Conservation (phyloP, 306 rosid species). For the Rosa chinensis region DNA sequence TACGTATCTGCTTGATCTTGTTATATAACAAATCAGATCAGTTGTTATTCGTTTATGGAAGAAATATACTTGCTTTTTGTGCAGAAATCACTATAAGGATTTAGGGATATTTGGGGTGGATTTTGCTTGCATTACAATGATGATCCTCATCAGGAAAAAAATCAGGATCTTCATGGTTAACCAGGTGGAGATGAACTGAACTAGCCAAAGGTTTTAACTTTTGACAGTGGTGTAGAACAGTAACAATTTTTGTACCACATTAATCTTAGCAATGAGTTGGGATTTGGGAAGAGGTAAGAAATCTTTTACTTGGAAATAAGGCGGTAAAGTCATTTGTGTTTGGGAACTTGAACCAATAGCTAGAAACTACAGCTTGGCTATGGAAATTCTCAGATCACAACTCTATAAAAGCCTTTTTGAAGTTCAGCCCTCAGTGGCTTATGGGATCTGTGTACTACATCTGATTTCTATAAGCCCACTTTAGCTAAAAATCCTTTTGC, state of each 20-base stretch:
- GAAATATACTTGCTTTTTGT: not conserved
- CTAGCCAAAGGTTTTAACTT: not conserved
- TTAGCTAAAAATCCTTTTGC: not conserved
- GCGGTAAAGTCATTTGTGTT: constrained; percentile 39
- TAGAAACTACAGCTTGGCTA: constrained; percentile 25
- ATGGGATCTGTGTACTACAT: constrained; percentile 31
- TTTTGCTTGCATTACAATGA: not conserved
- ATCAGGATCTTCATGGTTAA: not conserved
- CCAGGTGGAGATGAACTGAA: not conserved
- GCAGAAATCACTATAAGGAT: not conserved
- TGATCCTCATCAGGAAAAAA: not conserved
- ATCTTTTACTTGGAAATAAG: not conserved
- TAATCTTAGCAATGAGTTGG: constrained; percentile 7
- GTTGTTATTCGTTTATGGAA: not conserved
- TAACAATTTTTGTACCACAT: not conserved
- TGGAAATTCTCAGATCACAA: constrained; percentile 27
- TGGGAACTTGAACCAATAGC: constrained; percentile 68
- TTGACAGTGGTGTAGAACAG: not conserved
- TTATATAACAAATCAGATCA: not conserved
- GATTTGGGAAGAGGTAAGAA: not conserved
- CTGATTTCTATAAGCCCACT: constrained; percentile 18
- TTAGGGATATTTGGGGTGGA: not conserved
- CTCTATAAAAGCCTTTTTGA: constrained; percentile 46
- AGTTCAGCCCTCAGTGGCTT: constrained; percentile 41
- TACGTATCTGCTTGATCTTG: not conserved